Evolutionary conservation across 768 basidiomycete species (phyloP).

Genomic region (Auricularia sp.): DNA sequence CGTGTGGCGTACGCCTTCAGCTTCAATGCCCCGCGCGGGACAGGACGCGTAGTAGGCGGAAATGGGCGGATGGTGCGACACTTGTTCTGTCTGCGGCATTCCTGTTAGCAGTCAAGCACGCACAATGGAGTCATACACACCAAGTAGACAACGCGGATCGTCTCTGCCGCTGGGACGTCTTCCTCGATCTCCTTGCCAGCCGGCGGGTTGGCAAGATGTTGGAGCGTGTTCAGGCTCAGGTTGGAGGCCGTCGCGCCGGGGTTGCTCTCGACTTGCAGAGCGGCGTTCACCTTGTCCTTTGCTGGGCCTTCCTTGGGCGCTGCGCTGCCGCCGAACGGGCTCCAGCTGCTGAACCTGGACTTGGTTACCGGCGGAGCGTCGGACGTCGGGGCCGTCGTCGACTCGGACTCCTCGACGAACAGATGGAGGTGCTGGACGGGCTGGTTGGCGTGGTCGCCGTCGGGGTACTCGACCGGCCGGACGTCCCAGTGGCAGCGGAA

Average conservation of each 20-base stretch:
- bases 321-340: not conserved
- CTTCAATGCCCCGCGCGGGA: conserved; percentile 60
- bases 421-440: conserved; percentile 35
- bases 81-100: conserved; percentile 62
- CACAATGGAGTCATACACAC: conserved; percentile 16
- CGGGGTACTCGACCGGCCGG: conserved; percentile 44
- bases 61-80: conserved; percentile 95
- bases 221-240: conserved; percentile 30
- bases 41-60: conserved; percentile 76
- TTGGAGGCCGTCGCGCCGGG: conserved; percentile 49
- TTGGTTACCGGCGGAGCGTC: not conserved
- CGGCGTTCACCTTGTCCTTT: not conserved
- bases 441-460: conserved; percentile 33
- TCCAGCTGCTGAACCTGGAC: not conserved
- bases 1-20: conserved; percentile 39
- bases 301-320: not conserved
- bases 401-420: conserved; percentile 7
- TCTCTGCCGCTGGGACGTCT: conserved; percentile 27
- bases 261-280: conserved; percentile 27
- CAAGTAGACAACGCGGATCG: conserved; percentile 62
- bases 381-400: conserved; percentile 15
- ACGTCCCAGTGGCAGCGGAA: conserved; percentile 86
- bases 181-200: conserved; percentile 22
- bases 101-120: not conserved
- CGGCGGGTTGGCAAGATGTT: conserved; percentile 22